phyloP scores from a whole-genome alignment of 495 filamentous ascomycete genomes.

The Penicillium roqueforti region DNA sequence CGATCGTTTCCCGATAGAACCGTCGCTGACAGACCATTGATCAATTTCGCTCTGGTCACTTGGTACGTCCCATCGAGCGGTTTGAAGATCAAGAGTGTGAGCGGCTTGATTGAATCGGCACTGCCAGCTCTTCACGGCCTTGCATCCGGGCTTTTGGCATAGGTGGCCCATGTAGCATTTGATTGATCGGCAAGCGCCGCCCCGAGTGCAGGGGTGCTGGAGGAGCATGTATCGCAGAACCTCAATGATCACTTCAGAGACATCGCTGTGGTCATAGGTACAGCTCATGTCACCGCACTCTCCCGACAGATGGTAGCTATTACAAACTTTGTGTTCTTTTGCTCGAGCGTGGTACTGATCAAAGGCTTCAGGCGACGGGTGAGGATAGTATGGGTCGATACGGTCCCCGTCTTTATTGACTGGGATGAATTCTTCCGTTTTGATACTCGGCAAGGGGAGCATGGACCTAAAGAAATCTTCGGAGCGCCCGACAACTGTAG shows the following conservation, averaged over 20 bases:
- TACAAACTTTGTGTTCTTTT: conserved; percentile 40
- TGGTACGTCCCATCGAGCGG: conserved; percentile 28
- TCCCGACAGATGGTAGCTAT: conserved; percentile 40
- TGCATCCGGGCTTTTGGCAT: conserved; percentile 42
- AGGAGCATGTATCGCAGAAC: conserved; percentile 39
- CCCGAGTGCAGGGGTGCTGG: conserved; percentile 34
- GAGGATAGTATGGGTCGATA: conserved; percentile 36
- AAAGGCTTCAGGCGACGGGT: conserved; percentile 25
- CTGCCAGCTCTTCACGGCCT: conserved; percentile 30
- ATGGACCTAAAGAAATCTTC: conserved; percentile 23
- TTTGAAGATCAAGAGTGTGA: conserved; percentile 31
- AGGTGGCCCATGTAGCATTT: conserved; percentile 45
- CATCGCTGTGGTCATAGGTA: conserved; percentile 36
- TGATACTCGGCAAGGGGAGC: conserved; percentile 23
- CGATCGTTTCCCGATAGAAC: conserved; percentile 17
- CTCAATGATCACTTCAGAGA: conserved; percentile 28
- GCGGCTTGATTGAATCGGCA: conserved; percentile 34
- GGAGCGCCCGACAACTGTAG: conserved; percentile 19
- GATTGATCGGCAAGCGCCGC: conserved; percentile 33
- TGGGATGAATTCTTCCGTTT: conserved; percentile 34
- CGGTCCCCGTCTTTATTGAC: conserved; percentile 44
- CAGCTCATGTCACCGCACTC: conserved; percentile 37
- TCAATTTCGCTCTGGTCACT: conserved; percentile 19
- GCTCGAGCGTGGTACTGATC: conserved; percentile 31
- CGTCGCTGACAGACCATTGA: conserved; percentile 21